phyloP scores from a whole-genome alignment of 768 basidiomycete species.

The Trametopsis cervina region DNA sequence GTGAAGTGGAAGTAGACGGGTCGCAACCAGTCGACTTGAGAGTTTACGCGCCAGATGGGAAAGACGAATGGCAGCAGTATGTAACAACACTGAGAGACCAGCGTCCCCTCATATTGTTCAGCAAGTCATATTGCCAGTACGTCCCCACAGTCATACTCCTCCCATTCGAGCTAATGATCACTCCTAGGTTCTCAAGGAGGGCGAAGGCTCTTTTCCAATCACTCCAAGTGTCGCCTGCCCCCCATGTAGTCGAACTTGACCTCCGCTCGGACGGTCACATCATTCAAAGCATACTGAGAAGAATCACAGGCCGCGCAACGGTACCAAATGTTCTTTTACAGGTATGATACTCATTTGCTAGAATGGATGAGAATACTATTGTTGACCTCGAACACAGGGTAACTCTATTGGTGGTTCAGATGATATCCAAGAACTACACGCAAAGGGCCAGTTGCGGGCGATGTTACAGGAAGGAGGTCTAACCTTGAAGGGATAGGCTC shows the following conservation, averaged over 20 bases:
- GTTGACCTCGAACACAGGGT: conserved; percentile 12
- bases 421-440: conserved; percentile 45
- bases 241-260: conserved; percentile 73
- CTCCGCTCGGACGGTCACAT: conserved; percentile 48
- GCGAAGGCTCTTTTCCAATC: conserved; percentile 57
- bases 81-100: conserved; percentile 35
- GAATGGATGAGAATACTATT: background rate
- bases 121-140: conserved; percentile 80
- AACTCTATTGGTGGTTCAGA: conserved; percentile 46
- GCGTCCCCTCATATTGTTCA: conserved; percentile 71
- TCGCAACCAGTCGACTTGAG: conserved; percentile 40
- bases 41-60: conserved; percentile 46
- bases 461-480: conserved; percentile 45
- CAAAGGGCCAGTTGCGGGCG: conserved; percentile 34
- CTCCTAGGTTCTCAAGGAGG: conserved; percentile 46
- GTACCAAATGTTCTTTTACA: conserved; percentile 71
- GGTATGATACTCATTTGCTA: conserved; percentile 26
- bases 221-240: conserved; percentile 56
- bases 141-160: conserved; percentile 21
- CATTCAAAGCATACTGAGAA: conserved; percentile 58
- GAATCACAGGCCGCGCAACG: conserved; percentile 60
- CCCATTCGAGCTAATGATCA: background rate
- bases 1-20: conserved; percentile 37
- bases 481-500: too few relatives aligned
- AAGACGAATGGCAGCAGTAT: conserved; percentile 39